phyloP scores from a whole-genome alignment of 2,329 filamentous ascomycete genomes.

The Blumeria hordei region DNA sequence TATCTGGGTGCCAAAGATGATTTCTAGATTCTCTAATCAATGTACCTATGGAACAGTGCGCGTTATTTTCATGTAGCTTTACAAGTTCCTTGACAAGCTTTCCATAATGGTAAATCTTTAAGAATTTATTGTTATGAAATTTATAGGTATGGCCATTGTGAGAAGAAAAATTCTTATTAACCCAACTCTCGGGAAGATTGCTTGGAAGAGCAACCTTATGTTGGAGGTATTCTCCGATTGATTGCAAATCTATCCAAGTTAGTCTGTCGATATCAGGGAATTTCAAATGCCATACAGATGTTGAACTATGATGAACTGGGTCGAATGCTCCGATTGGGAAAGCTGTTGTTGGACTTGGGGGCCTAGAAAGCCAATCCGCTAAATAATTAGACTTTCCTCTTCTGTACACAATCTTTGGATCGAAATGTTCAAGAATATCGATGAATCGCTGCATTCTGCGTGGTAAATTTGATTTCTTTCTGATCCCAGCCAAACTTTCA shows the following conservation, averaged over 20 bases:
- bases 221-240: not conserved
- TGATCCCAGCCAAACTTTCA: not conserved
- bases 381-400: not conserved
- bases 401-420: not conserved
- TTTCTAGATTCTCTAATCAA: too few species aligned
- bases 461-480: not conserved
- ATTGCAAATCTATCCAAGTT: too few species aligned
- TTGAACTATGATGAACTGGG: too few species aligned
- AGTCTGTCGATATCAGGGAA: too few species aligned
- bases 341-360: not conserved
- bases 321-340: too few species aligned
- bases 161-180: not conserved
- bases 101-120: not conserved
- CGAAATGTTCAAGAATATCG: not conserved
- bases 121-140: not conserved
- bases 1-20: too few species aligned
- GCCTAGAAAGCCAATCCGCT: not conserved
- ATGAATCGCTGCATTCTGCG: not conserved
- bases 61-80: not conserved
- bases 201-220: not conserved
- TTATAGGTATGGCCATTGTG: not conserved
- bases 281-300: too few species aligned
- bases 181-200: not conserved
- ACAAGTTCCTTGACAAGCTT: not conserved
- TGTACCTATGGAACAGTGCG: too few species aligned